These are phyloP conservation scores for Pichia exigua DNA, from an alignment of 805 yeast genomes.

Conservation along the genomic window DNA sequence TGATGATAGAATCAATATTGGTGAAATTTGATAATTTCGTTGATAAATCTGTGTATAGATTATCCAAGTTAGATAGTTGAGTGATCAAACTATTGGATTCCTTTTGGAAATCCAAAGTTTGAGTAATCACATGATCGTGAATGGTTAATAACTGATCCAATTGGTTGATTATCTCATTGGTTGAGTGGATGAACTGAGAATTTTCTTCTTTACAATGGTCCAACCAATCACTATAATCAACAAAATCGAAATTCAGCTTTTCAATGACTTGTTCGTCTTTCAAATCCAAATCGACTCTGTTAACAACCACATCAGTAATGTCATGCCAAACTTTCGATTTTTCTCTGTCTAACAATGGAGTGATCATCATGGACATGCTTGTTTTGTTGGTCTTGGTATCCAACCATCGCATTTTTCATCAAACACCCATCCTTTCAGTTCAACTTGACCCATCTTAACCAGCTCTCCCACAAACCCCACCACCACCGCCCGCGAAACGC, in stretches of 20 bases:
- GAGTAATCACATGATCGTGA: constrained; percentile 50
- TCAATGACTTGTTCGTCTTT: constrained; percentile 1
- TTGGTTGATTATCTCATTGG: constrained; percentile 36
- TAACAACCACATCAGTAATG: background rate
- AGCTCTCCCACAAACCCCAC: background rate
- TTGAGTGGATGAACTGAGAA: constrained; percentile 7
- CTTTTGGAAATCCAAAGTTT: constrained; percentile 56
- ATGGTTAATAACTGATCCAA: constrained; percentile 25
- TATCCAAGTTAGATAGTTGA: constrained; percentile 36
- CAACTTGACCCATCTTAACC: background rate
- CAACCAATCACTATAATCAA: background rate
- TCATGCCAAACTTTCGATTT: constrained; percentile 26
- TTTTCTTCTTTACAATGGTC: background rate
- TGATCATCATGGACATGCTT: background rate
- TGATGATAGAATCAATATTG: constrained; percentile 60
- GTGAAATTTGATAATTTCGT: constrained; percentile 54
- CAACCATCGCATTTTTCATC: background rate
- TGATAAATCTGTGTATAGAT: constrained; percentile 38
- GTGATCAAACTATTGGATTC: constrained; percentile 44
- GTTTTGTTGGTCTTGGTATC: background rate
- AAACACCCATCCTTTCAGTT: background rate
- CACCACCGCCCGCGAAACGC: background rate
- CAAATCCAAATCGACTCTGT: constrained; percentile 22
- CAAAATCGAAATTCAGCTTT: background rate
- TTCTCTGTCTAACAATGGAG: background rate